phyloP scores from a whole-genome alignment of 495 filamentous ascomycete genomes.

The Penicillium paxilli region DNA sequence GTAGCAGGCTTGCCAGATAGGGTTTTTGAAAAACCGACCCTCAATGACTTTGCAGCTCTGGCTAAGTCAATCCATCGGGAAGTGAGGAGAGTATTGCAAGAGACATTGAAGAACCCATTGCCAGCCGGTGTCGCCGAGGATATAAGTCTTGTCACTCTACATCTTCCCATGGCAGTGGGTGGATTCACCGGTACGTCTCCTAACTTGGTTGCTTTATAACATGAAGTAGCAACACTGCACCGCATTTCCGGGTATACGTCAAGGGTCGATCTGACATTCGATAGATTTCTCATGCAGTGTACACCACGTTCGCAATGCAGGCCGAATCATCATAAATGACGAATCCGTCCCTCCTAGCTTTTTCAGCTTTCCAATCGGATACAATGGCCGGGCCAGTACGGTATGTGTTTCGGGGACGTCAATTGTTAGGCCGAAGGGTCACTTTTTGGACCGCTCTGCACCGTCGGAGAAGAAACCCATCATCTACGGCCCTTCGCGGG shows the following conservation, averaged over 20 bases:
- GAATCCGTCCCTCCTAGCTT: constrained; percentile 36
- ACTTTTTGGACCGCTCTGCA: constrained; percentile 53
- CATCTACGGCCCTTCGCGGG: constrained; percentile 54
- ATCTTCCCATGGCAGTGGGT: constrained; percentile 75
- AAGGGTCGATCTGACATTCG: not conserved
- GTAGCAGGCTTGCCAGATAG: constrained; percentile 15
- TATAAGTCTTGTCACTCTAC: constrained; percentile 59
- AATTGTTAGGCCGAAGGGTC: constrained; percentile 70
- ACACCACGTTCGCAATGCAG: constrained; percentile 32
- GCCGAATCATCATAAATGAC: constrained; percentile 30
- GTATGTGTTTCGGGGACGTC: constrained; percentile 71
- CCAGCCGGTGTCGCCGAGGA: constrained; percentile 46
- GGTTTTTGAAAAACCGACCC: constrained; percentile 47
- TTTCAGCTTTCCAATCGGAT: constrained; percentile 48
- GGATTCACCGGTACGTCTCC: constrained; percentile 58
- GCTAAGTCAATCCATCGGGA: constrained; percentile 61
- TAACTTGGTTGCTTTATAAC: not conserved
- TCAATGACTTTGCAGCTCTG: constrained; percentile 76
- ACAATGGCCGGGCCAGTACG: constrained; percentile 72
- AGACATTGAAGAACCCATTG: constrained; percentile 45
- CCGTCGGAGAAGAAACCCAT: constrained; percentile 23
- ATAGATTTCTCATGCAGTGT: constrained; percentile 72
- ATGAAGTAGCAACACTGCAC: no score
- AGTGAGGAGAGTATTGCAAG: constrained; percentile 49
- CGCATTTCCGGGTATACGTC: not conserved